phyloP scores from a whole-genome alignment of 306 rosid genomes.

The Biancaea sappan region DNA sequence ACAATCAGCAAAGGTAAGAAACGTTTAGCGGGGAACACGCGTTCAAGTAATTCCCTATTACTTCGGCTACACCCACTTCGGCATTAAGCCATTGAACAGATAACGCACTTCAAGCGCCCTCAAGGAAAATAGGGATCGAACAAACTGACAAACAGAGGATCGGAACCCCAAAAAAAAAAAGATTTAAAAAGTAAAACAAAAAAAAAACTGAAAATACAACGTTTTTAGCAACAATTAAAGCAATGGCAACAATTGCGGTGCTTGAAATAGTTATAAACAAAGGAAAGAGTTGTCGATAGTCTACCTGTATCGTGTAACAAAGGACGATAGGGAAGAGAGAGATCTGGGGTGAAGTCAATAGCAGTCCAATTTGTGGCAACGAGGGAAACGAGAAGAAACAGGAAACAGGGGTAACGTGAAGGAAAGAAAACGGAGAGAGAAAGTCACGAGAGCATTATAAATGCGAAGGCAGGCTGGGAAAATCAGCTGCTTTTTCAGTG shows the following conservation, averaged over 20 bases:
- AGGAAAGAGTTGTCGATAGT: neutral
- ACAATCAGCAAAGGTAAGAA: slow-evolving; percentile 32
- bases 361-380: slow-evolving; percentile 6
- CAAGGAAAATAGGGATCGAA: neutral
- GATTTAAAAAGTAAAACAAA: neutral
- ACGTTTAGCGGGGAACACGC: neutral
- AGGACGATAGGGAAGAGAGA: slow-evolving; percentile 27
- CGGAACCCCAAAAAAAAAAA: neutral
- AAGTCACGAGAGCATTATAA: slow-evolving; percentile 57
- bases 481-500: neutral
- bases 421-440: slow-evolving; percentile 32
- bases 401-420: slow-evolving; percentile 14
- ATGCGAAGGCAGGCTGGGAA: slow-evolving; percentile 12
- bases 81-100: slow-evolving; percentile 20
- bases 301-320: neutral
- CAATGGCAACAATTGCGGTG: neutral
- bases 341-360: slow-evolving; percentile 35
- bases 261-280: neutral
- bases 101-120: slow-evolving; percentile 1
- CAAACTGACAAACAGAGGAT: neutral
- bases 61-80: slow-evolving; percentile 1
- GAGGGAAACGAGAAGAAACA: slow-evolving; percentile 19
- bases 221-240: slow-evolving; percentile 17
- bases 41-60: neutral
- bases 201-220: slow-evolving; percentile 17